Conservation (phyloP, 805 yeast genomes). For the Tetrapisispora arboricola region DNA sequence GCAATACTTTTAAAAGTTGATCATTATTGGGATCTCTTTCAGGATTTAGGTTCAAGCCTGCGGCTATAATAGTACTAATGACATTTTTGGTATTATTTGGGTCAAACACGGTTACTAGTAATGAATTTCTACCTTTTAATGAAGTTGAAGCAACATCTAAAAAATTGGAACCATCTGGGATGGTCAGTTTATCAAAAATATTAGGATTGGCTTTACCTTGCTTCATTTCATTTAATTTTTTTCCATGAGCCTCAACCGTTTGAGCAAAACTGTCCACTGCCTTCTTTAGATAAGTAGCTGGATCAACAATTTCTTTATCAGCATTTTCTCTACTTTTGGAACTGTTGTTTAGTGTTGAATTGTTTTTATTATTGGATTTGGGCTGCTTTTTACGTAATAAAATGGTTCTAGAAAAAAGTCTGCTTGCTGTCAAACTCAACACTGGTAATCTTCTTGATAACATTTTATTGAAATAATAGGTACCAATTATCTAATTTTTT, state of each 20-base stretch:
- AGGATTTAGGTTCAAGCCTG: slow-evolving; percentile 69
- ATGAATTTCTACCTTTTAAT: slow-evolving; percentile 52
- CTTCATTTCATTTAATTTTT: slow-evolving; percentile 50
- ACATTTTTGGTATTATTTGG: slow-evolving; percentile 63
- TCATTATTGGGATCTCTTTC: slow-evolving; percentile 63
- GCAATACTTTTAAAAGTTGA: slow-evolving; percentile 59
- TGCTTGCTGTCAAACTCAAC: background rate
- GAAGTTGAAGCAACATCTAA: slow-evolving; percentile 63
- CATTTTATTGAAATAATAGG: background rate
- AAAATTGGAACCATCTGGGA: slow-evolving; percentile 42
- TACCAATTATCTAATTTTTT: too few species aligned
- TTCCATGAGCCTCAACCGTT: slow-evolving; percentile 43
- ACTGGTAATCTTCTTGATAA: background rate
- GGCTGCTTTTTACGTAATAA: slow-evolving; percentile 7
- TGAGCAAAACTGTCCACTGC: slow-evolving; percentile 31
- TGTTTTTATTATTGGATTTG: slow-evolving; percentile 8
- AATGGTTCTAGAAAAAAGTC: slow-evolving; percentile 4
- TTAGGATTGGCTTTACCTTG: slow-evolving; percentile 61
- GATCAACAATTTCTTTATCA: slow-evolving; percentile 23
- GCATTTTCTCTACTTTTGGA: slow-evolving; percentile 23
- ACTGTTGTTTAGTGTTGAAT: slow-evolving; percentile 8
- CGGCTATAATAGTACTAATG: slow-evolving; percentile 56
- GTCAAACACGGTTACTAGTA: slow-evolving; percentile 78
- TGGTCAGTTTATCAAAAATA: slow-evolving; percentile 49
- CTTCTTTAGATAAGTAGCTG: slow-evolving; percentile 2